phyloP scores from a whole-genome alignment of 2,329 filamentous ascomycete species.

The Aureobasidium sp. region DNA sequence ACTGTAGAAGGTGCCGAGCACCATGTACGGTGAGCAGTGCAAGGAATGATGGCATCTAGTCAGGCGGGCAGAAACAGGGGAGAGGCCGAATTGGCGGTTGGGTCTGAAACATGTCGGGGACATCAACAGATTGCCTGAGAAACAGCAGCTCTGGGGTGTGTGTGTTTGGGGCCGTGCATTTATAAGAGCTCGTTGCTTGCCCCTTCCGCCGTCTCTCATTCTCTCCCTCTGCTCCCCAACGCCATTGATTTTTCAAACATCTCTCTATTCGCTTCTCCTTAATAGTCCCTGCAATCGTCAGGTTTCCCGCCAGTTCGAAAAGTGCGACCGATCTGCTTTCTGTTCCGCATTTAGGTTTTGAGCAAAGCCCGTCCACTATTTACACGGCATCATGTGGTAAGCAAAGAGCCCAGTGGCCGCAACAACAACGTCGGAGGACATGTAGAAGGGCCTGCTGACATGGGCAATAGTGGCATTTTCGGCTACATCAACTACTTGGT shows the following conservation, averaged over 20 bases:
- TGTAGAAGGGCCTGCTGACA: neutral
- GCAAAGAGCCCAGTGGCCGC: neutral
- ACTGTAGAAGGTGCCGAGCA: neutral
- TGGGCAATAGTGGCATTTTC: slow-evolving; percentile 61
- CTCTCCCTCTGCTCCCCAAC: neutral
- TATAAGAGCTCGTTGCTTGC: slow-evolving; percentile 14
- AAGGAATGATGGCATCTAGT: neutral
- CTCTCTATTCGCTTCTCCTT: slow-evolving; percentile 8
- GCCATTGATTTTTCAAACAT: neutral
- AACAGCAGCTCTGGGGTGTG: neutral
- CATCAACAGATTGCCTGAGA: slow-evolving; percentile 7
- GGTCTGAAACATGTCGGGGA: slow-evolving; percentile 9
- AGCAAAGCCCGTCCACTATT: neutral
- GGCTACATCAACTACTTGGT: slow-evolving; percentile 99
- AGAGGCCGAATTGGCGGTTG: neutral
- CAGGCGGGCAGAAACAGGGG: slow-evolving; percentile 1
- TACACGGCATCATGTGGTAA: slow-evolving; percentile 16
- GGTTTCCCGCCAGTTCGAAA: neutral
- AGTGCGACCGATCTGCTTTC: neutral
- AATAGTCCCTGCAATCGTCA: neutral
- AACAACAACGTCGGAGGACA: neutral
- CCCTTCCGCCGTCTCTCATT: slow-evolving; percentile 9
- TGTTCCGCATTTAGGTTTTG: slow-evolving; percentile 4
- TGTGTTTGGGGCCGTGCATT: slow-evolving; percentile 10
- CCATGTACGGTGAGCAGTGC: neutral